Conservation (phyloP, 2,329 filamentous ascomycete genomes). For the Alternaria atra region DNA sequence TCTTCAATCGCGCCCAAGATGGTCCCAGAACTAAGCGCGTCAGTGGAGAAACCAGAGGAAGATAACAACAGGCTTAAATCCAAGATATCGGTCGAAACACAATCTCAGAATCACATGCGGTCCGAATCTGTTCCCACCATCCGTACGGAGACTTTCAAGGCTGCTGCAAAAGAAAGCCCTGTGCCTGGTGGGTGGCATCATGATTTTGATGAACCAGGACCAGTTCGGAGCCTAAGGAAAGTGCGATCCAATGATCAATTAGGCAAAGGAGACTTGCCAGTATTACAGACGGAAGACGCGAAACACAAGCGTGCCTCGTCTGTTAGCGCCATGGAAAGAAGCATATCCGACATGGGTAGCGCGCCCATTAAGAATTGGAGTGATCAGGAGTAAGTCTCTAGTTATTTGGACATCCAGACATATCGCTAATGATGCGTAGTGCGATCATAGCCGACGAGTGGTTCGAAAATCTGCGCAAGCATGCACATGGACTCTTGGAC, state of each 20-base stretch:
- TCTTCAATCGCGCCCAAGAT: not conserved
- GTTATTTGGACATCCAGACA: fast-evolving
- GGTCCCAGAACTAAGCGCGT: not conserved
- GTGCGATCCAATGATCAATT: not conserved
- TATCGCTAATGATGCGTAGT: not conserved
- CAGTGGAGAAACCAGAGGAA: not conserved
- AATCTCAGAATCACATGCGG: not conserved
- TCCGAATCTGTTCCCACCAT: not conserved
- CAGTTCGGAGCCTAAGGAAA: not conserved
- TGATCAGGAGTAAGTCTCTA: not conserved
- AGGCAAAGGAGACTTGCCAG: not conserved
- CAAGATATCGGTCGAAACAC: not conserved
- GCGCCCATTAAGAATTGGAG: not conserved
- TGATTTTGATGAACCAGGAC: not conserved
- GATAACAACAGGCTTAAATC: not conserved
- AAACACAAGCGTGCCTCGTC: not conserved
- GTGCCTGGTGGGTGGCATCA: not conserved
- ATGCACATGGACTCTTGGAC: not conserved
- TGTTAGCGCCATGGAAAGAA: not conserved
- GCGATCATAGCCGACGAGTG: not conserved
- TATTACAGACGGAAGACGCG: not conserved
- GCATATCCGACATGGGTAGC: not conserved
- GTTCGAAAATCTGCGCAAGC: not conserved
- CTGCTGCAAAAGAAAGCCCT: not conserved
- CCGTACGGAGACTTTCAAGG: not conserved